Evolutionary conservation across 148 eudicot genomes (phyloP).

Genomic region (Pharnaceum exiguum): DNA sequence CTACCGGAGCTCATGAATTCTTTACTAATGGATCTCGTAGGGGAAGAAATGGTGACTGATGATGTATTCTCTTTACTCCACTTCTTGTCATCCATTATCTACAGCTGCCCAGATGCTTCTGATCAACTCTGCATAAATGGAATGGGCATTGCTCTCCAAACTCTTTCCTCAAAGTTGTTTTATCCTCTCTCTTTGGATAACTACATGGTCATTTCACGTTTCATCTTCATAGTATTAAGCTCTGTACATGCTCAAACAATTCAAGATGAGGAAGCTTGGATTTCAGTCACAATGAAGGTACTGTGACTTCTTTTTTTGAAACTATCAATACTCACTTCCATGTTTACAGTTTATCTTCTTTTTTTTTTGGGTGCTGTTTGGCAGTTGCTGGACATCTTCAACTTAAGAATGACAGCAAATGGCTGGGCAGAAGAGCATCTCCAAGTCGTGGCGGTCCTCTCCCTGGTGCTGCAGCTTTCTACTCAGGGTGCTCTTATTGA

Average conservation of each 20-base stretch:
- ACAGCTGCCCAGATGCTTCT: constrained; percentile 64
- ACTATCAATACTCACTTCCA: neutral
- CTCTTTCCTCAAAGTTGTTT: constrained; percentile 33
- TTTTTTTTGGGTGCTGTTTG: neutral
- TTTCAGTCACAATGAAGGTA: constrained; percentile 68
- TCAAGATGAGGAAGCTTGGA: constrained; percentile 59
- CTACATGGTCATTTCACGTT: constrained; percentile 31
- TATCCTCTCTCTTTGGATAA: constrained; percentile 32
- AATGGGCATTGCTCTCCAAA: constrained; percentile 49
- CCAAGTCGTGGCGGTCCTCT: constrained; percentile 50
- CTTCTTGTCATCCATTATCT: constrained; percentile 34
- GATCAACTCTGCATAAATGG: constrained; percentile 77
- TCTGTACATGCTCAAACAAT: constrained; percentile 52
- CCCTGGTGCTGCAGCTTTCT: constrained; percentile 73
- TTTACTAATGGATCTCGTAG: constrained; percentile 45
- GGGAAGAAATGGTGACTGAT: constrained; percentile 34
- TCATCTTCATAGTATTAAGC: constrained; percentile 53
- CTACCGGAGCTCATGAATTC: constrained; percentile 49
- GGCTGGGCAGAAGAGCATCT: constrained; percentile 63
- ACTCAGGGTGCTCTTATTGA: constrained; percentile 48
- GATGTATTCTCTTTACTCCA: constrained; percentile 51
- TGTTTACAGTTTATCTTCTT: neutral
- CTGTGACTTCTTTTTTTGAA: neutral
- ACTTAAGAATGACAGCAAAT: constrained; percentile 26
- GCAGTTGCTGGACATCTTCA: constrained; percentile 62